A percentile compares a stretch with the other conserved stretches of the same genome.
Conservation (phyloP, 176 grass and related monocot species). For the Lolium perenne region DNA sequence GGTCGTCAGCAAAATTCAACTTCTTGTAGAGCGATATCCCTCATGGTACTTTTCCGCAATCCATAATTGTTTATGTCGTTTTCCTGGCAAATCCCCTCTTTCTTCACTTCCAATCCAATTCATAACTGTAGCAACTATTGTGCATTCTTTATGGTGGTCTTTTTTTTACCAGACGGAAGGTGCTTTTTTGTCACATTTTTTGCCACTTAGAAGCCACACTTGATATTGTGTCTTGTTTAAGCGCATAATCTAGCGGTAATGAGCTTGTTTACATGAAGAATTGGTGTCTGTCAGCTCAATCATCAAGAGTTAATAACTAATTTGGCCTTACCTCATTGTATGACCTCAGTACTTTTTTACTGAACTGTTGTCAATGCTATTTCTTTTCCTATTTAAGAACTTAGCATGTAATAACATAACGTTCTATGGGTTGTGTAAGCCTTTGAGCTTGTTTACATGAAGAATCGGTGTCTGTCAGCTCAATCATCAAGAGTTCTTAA, state of each 20-base stretch:
- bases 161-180: neutral
- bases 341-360: too few species aligned
- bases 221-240: neutral
- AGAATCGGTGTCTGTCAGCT: neutral
- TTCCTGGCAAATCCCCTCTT: conserved; percentile 21
- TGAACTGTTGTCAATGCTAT: neutral
- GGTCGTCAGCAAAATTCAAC: conserved; percentile 99
- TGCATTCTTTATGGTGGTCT: neutral
- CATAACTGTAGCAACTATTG: conserved; percentile 11
- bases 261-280: neutral
- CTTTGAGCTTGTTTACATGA: neutral
- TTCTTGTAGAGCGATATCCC: conserved; percentile 88
- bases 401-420: neutral
- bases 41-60: conserved; percentile 69
- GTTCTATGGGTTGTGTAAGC: neutral
- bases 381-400: neutral
- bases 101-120: conserved; percentile 22
- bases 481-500: neutral
- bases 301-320: neutral
- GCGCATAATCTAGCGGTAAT: neutral
- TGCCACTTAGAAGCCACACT: conserved; percentile 17
- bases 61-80: neutral
- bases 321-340: neutral
- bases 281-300: neutral
- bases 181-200: neutral